These are phyloP conservation scores for Lentinula novae-zelandiae DNA, from an alignment of 1,284 basidiomycete species.

Conservation along the genomic window DNA sequence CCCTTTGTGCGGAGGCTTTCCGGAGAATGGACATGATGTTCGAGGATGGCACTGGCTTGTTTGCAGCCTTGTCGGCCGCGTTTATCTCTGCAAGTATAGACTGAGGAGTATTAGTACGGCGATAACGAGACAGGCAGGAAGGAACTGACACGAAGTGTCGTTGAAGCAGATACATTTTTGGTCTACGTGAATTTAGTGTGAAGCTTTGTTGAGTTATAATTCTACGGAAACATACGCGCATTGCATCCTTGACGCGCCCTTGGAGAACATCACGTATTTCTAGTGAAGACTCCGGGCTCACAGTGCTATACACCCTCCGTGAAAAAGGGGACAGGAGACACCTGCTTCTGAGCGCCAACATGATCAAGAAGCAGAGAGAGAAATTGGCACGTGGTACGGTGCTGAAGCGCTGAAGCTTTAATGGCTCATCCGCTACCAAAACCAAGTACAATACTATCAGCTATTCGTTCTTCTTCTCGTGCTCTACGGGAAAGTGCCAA, in stretches of 20 bases:
- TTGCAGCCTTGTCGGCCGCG: slow-evolving; percentile 55
- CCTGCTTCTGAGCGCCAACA: not conserved
- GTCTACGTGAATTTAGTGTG: slow-evolving; percentile 30
- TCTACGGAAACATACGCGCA: slow-evolving; percentile 49
- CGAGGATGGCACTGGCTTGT: slow-evolving; percentile 38
- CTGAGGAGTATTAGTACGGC: slow-evolving; percentile 28
- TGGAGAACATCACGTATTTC: slow-evolving; percentile 39
- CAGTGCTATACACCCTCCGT: slow-evolving; percentile 2
- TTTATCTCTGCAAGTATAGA: slow-evolving; percentile 68
- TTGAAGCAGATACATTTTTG: slow-evolving; percentile 52
- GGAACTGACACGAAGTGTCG: slow-evolving; percentile 53
- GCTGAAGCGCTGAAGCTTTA: too few relatives aligned
- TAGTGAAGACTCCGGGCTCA: not conserved
- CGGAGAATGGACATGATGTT: slow-evolving; percentile 49
- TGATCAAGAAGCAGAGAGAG: not conserved
- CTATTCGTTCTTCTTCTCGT: slow-evolving; percentile 49
- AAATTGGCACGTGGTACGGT: not conserved
- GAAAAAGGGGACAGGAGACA: not conserved
- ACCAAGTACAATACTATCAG: slow-evolving; percentile 42
- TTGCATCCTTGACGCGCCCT: slow-evolving; percentile 49
- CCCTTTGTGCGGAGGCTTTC: slow-evolving; percentile 56
- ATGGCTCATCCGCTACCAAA: slow-evolving; percentile 32
- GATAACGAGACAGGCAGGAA: not conserved
- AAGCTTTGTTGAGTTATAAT: not conserved
- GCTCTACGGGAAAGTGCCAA: slow-evolving; percentile 39